phyloP scores from a whole-genome alignment of 768 basidiomycete species.

The Leccinum longicurvipes region DNA sequence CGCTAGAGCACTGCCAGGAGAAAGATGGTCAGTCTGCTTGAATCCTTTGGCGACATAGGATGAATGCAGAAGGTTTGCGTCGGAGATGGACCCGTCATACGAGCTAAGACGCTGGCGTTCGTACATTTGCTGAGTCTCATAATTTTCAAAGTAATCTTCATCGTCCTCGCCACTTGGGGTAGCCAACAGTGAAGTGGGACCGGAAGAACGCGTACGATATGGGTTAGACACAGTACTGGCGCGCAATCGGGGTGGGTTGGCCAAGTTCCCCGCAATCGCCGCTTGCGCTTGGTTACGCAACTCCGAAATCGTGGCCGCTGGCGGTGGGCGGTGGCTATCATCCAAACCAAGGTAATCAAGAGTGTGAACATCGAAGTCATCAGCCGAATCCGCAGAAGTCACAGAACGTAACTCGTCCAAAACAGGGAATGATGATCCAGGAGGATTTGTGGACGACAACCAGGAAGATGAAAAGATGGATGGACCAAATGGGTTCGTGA shows the following conservation, averaged over 20 bases:
- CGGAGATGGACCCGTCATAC: slow-evolving; percentile 55
- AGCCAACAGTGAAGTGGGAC: slow-evolving; percentile 56
- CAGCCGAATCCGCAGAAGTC: slow-evolving; percentile 73
- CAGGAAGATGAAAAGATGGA: slow-evolving; percentile 90
- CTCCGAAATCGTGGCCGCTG: slow-evolving; percentile 85
- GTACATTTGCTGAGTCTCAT: slow-evolving; percentile 40
- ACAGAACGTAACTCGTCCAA: slow-evolving; percentile 82
- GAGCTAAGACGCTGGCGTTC: slow-evolving; percentile 58
- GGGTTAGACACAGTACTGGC: slow-evolving; percentile 93
- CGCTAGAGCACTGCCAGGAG: slow-evolving; percentile 38
- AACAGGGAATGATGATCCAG: slow-evolving; percentile 56
- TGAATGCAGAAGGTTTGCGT: slow-evolving; percentile 51
- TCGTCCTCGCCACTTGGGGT: slow-evolving; percentile 67
- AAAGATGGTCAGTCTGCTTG: slow-evolving; percentile 69
- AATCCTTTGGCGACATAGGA: slow-evolving; percentile 70
- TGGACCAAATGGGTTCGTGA: slow-evolving; percentile 81
- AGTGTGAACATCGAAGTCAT: slow-evolving; percentile 91
- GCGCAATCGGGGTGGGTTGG: slow-evolving; percentile 74
- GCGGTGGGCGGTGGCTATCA: slow-evolving; percentile 67
- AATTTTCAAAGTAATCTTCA: slow-evolving; percentile 69
- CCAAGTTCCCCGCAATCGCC: slow-evolving; percentile 81
- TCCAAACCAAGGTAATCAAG: slow-evolving; percentile 96
- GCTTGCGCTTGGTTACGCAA: slow-evolving; percentile 87
- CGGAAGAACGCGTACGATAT: slow-evolving; percentile 68
- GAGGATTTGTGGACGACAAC: slow-evolving; percentile 62